Evolutionary conservation across 2,329 filamentous ascomycete genomes (phyloP).

Genomic region (Paecilomyces sp.): DNA sequence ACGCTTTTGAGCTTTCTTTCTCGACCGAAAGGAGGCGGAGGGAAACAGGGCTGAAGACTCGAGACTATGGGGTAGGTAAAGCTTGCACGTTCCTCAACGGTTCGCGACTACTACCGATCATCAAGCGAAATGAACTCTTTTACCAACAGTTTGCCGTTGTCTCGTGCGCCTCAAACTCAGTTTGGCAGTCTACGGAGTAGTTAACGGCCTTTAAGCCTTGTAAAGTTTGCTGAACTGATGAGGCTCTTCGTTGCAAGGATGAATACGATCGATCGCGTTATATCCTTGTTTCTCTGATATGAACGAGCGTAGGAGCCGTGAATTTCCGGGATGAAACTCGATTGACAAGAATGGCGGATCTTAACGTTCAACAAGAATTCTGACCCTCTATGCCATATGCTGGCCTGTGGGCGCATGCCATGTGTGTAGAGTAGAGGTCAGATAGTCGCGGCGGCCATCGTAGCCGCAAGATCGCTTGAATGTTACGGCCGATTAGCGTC

Average conservation of each 20-base stretch:
- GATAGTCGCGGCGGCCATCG: neutral
- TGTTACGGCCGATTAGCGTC: neutral
- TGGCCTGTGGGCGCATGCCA: neutral
- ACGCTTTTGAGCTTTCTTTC: neutral
- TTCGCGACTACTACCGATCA: too few species aligned
- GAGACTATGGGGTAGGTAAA: neutral
- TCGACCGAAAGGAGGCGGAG: neutral
- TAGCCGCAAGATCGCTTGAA: neutral
- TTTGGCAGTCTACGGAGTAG: neutral
- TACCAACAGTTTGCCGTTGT: neutral
- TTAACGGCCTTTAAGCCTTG: neutral
- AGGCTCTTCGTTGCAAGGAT: neutral
- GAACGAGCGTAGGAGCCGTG: neutral
- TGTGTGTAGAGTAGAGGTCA: neutral
- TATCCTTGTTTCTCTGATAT: neutral
- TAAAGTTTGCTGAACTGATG: neutral
- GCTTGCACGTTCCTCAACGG: neutral
- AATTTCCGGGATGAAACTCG: neutral
- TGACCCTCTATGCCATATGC: neutral
- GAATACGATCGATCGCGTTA: neutral
- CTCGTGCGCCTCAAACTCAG: neutral
- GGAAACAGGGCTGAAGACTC: neutral
- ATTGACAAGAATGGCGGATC: neutral
- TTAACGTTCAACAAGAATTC: too few species aligned
- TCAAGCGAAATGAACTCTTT: neutral